Base-by-base conservation (phyloP, 129 eudicot genomes). In the Flaveria bidentis region DNA sequence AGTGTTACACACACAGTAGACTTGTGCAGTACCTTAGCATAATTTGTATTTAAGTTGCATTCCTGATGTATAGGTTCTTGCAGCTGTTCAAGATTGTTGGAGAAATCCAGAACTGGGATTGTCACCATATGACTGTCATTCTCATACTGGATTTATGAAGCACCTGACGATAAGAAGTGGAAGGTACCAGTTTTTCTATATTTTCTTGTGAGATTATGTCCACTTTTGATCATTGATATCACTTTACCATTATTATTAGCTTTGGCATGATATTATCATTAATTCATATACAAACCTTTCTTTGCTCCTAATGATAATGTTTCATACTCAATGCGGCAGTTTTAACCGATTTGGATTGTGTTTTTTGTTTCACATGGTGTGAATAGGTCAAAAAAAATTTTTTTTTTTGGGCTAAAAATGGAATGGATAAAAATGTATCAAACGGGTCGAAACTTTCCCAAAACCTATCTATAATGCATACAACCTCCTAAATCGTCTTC, bases 61-160 rank as follows among this genome's bases (percentile, higher is more conserved):
- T 81, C 83, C 82, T 93, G 89, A 90, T 85, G 70, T 82, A 69
- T 87, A 94, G 98, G 97, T 94, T 90, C 98, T 94, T 86, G 90
- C 91, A 85, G 91, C 84, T 65, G 82, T 91, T 82, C 98, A 94
- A 88, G 92, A 88, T 39, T 76, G 86, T 72, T 94, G 98, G 98
- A 91, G 91, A 67, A 84, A 88, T 79, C 89, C 87, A 42, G 80
- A 83, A 17, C 81, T 89, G 9, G 87, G 86, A 70, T 90, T 94
- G 50, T 82, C 96, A 75, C 96, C 98, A 39, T 94, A 88, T 47
- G 83, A 90, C 75, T 95, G 92, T 72, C 91, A 82, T 82, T 84
- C 97, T 41, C 96, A 91, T 84, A 71, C 69, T 49, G 98, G 98
- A 65, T 91, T 93, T 81, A 73, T 93, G 80, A 93, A 93, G 86